phyloP scores from a whole-genome alignment of 2,329 filamentous ascomycete species.

The Amphichorda felina region DNA sequence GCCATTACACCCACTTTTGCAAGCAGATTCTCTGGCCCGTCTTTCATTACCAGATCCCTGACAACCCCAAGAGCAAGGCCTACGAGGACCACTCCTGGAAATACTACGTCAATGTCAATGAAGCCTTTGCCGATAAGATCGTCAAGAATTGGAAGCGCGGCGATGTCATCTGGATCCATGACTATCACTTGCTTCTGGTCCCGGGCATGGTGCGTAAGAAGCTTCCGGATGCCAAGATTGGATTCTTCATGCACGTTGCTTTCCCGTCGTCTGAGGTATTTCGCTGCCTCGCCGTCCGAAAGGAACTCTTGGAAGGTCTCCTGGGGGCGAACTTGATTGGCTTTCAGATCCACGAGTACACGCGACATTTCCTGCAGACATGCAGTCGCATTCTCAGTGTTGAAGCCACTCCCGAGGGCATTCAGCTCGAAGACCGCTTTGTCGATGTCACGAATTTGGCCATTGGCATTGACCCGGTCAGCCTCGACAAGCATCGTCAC shows the following conservation, averaged over 20 bases:
- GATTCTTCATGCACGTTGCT: constrained; percentile 89
- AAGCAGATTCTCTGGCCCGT: constrained; percentile 97
- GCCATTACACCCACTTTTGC: constrained; percentile 92
- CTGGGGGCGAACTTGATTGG: constrained; percentile 85
- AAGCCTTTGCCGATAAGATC: constrained; percentile 85
- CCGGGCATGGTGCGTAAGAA: constrained; percentile 83
- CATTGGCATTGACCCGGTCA: constrained; percentile 83
- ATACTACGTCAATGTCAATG: constrained; percentile 86
- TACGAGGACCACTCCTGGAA: constrained; percentile 96
- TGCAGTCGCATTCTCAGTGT: constrained; percentile 86
- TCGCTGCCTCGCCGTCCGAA: constrained; percentile 77
- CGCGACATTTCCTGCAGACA: constrained; percentile 87
- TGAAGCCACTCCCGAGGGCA: constrained; percentile 76
- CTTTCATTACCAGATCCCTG: constrained; percentile 95
- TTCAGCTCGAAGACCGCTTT: constrained; percentile 87
- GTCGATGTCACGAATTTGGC: constrained; percentile 77
- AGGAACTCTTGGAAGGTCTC: constrained; percentile 81
- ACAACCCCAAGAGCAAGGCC: constrained; percentile 96
- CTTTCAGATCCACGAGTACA: constrained; percentile 90
- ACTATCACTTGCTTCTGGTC: constrained; percentile 86
- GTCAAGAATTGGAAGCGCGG: constrained; percentile 87
- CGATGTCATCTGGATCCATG: constrained; percentile 89
- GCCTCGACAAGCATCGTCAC: constrained; percentile 57
- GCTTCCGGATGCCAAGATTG: constrained; percentile 86
- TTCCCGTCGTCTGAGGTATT: constrained; percentile 97